Evolutionary conservation across 768 basidiomycete genomes (phyloP).

Genomic region (Rubroboletus satanas): DNA sequence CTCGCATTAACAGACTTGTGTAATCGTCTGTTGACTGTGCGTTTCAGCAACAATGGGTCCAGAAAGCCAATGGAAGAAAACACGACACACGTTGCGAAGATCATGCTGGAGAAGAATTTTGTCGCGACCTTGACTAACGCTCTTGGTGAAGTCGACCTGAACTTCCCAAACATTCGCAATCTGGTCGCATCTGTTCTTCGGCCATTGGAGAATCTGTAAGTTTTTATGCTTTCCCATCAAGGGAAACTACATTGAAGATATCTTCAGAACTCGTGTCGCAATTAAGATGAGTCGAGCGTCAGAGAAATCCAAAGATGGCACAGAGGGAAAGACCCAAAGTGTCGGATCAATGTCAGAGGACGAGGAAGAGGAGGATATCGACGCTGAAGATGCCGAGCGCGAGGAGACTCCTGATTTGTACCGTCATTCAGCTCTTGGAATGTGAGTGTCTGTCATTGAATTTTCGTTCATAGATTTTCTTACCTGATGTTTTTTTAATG

Average conservation of each 20-base stretch:
- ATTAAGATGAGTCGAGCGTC: constrained; percentile 93
- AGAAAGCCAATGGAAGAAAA: constrained; percentile 60
- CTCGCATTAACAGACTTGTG: constrained; percentile 85
- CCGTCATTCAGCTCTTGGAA: constrained; percentile 92
- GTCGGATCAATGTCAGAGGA: constrained; percentile 44
- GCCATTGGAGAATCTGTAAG: constrained; percentile 87
- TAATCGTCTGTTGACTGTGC: constrained; percentile 79
- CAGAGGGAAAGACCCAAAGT: constrained; percentile 44
- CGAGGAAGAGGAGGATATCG: constrained; percentile 55
- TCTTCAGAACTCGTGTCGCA: constrained; percentile 82
- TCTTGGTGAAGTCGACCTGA: constrained; percentile 89
- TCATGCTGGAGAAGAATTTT: constrained; percentile 98
- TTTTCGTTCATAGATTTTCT: constrained; percentile 2
- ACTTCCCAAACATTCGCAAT: constrained; percentile 86
- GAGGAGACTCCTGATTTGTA: constrained; percentile 93
- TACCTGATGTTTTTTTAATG: background rate
- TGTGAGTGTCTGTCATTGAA: constrained; percentile 46
- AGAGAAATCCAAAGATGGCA: constrained; percentile 56
- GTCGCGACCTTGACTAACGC: constrained; percentile 85
- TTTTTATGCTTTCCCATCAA: constrained; percentile 3
- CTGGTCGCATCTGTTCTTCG: constrained; percentile 85
- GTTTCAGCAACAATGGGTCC: constrained; percentile 52
- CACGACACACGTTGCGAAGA: constrained; percentile 91
- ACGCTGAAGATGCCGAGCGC: constrained; percentile 49
- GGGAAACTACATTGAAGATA: constrained; percentile 3